These are phyloP conservation scores for Globisporangium acanthophoron DNA, from an alignment of 352 stramenopile genomes.

Conservation along the genomic window DNA sequence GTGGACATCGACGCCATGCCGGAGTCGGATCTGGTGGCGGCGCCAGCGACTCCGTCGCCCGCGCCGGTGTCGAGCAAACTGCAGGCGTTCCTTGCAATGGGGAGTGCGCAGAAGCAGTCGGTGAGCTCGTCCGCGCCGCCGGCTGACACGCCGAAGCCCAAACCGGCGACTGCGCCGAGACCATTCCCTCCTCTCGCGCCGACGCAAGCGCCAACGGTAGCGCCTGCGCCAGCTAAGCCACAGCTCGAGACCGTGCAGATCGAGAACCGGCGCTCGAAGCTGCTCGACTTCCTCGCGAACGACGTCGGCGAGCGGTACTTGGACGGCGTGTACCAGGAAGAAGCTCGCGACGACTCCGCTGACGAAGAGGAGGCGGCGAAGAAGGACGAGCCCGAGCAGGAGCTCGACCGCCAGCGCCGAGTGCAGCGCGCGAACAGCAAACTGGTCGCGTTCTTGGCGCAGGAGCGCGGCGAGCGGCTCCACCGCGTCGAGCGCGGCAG, in stretches of 20 bases:
- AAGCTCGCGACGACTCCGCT: constrained; percentile 29
- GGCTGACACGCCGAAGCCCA: neutral
- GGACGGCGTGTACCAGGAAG: constrained; percentile 64
- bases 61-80: neutral
- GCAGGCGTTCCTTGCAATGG: constrained; percentile 2
- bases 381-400: constrained; percentile 3
- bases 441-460: constrained; percentile 49
- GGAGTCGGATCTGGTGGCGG: neutral
- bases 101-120: neutral
- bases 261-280: constrained; percentile 48
- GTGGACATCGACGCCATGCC: neutral
- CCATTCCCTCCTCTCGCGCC: neutral
- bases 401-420: constrained; percentile 10
- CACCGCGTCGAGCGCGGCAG: constrained; percentile 25
- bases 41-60: neutral
- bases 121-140: neutral
- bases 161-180: neutral
- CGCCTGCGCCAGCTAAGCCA: neutral
- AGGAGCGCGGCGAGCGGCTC: constrained; percentile 43
- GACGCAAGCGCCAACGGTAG: neutral
- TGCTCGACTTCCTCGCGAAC: constrained; percentile 72
- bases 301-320: constrained; percentile 67
- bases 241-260: constrained; percentile 1
- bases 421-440: constrained; percentile 40
- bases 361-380: constrained; percentile 4